phyloP scores from a whole-genome alignment of 2,329 filamentous ascomycete genomes.

The Rhexocercosporidium sp. region DNA sequence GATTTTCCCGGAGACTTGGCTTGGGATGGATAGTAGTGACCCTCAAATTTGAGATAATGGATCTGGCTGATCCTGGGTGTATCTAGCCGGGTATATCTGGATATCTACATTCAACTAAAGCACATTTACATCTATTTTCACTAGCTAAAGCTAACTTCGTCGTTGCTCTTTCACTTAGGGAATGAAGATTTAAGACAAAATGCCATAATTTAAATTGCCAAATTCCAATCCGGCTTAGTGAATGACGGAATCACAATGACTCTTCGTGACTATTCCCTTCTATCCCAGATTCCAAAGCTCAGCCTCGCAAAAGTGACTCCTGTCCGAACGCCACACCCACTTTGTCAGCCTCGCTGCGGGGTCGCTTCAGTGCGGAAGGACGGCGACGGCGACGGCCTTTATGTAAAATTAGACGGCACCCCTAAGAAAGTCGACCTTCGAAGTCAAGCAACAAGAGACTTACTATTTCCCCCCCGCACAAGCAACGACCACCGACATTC shows the following conservation, averaged over 20 bases:
- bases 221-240: background rate
- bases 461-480: background rate
- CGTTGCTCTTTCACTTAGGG: too few relatives aligned
- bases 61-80: background rate
- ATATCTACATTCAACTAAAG: background rate
- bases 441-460: background rate
- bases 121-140: background rate
- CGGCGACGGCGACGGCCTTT: background rate
- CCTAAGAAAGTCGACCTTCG: background rate
- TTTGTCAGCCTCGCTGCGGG: conserved; percentile 12
- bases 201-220: too few relatives aligned
- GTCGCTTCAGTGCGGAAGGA: background rate
- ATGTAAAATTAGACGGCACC: conserved; percentile 9
- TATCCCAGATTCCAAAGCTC: background rate
- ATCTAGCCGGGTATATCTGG: background rate
- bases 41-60: background rate
- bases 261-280: conserved; percentile 1
- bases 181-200: background rate
- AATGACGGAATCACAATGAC: background rate
- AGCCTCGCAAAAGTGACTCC: conserved; percentile 2
- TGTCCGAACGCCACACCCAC: background rate
- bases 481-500: background rate
- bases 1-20: background rate
- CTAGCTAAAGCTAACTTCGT: too few relatives aligned
- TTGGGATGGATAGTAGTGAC: background rate